phyloP scores from a whole-genome alignment of 2,329 filamentous ascomycete species.

The Mollisiaceae sp. region DNA sequence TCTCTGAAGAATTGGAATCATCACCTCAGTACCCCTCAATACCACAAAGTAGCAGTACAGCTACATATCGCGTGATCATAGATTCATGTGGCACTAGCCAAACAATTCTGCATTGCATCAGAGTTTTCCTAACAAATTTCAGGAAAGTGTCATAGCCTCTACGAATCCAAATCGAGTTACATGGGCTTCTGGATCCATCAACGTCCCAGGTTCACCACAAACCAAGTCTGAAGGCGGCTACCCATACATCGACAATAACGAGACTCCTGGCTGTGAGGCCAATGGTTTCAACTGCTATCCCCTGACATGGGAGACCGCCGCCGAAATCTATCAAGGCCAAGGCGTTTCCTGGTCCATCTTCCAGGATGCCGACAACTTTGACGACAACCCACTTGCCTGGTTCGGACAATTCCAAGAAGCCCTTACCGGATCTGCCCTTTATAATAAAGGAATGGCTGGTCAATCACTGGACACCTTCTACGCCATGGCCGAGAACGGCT shows the following conservation, averaged over 20 bases:
- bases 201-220: conserved; percentile 51
- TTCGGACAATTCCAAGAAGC: conserved; percentile 54
- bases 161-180: conserved; percentile 53
- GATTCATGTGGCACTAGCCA: too few species aligned
- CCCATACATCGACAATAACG: conserved; percentile 51
- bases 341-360: conserved; percentile 53
- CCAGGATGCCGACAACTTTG: conserved; percentile 53
- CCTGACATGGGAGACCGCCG: conserved; percentile 52
- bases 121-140: conserved; percentile 3
- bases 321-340: conserved; percentile 49
- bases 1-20: too few species aligned
- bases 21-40: too few species aligned
- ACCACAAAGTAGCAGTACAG: too few species aligned
- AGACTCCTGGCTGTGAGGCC: conserved; percentile 51
- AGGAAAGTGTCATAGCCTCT: conserved; percentile 52
- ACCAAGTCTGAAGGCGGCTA: conserved; percentile 47
- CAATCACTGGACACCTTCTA: conserved; percentile 53
- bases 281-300: conserved; percentile 52
- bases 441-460: conserved; percentile 45
- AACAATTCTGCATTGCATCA: too few species aligned
- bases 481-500: conserved; percentile 53
- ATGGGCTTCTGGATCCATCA: conserved; percentile 51
- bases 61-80: too few species aligned
- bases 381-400: conserved; percentile 52
- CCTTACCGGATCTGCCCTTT: conserved; percentile 43